phyloP scores from a whole-genome alignment of 768 basidiomycete genomes.

The Kwoniella heveanensis region DNA sequence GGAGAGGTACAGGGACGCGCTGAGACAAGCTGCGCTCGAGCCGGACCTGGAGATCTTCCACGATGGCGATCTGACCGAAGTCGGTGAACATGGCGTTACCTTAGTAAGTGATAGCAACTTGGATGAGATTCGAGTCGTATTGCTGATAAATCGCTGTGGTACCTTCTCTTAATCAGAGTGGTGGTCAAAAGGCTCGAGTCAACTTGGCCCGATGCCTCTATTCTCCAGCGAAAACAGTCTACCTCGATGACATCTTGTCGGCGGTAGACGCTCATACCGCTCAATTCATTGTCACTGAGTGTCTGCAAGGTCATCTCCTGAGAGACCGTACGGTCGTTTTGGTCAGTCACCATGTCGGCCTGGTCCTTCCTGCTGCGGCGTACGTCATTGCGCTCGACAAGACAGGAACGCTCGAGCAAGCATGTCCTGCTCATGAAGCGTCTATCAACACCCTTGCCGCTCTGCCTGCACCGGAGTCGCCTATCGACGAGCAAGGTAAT shows the following conservation, averaged over 20 bases:
- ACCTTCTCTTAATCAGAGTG: too few species aligned
- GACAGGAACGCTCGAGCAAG: constrained; percentile 32
- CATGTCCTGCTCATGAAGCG: constrained; percentile 29
- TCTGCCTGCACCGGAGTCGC: neutral
- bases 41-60: constrained; percentile 47
- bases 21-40: constrained; percentile 41
- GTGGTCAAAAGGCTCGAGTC: constrained; percentile 49
- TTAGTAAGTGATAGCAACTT: constrained; percentile 39
- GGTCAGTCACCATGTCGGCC: constrained; percentile 53
- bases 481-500: constrained; percentile 1
- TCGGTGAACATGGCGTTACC: constrained; percentile 53
- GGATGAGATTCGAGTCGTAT: too few species aligned
- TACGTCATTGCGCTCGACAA: constrained; percentile 37
- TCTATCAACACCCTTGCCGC: constrained; percentile 4
- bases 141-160: neutral
- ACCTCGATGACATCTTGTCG: constrained; percentile 51
- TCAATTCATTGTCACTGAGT: constrained; percentile 45
- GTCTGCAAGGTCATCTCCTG: constrained; percentile 44
- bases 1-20: constrained; percentile 42
- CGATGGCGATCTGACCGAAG: constrained; percentile 52
- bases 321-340: constrained; percentile 46
- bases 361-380: constrained; percentile 47
- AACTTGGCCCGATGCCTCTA: constrained; percentile 55
- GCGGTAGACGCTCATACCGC: constrained; percentile 56
- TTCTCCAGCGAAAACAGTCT: constrained; percentile 50